Conservation (phyloP, 2,329 filamentous ascomycete species). For the Mycogone perniciosa region DNA sequence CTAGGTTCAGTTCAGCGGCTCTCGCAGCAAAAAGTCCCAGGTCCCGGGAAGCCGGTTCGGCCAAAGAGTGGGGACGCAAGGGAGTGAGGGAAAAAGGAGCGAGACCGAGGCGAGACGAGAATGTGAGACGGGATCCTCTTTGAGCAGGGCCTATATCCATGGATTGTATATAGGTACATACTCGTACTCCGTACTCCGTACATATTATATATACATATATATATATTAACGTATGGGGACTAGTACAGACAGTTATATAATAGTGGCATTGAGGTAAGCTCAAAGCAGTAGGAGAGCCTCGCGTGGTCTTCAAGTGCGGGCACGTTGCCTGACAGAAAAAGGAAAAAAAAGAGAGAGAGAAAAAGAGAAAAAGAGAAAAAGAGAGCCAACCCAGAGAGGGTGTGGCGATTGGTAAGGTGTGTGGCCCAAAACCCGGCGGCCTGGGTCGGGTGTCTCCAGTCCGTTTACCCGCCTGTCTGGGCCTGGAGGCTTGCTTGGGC, state of each 20-base stretch:
- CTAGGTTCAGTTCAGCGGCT: background rate
- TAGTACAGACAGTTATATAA: too few species aligned
- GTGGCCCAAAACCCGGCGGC: conserved; percentile 7
- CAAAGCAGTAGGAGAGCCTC: too few species aligned
- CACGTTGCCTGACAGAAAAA: background rate
- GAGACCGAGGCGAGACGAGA: background rate
- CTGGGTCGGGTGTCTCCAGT: conserved; percentile 7
- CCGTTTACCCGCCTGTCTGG: background rate
- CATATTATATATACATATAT: too few species aligned
- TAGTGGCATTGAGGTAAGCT: too few species aligned
- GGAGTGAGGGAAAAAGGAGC: background rate
- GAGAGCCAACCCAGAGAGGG: background rate
- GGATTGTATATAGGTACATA: too few species aligned
- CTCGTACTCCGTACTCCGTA: too few species aligned
- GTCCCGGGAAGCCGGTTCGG: conserved; percentile 17
- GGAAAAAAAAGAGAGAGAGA: background rate
- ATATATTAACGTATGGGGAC: too few species aligned
- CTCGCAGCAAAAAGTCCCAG: background rate
- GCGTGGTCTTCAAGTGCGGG: too few species aligned
- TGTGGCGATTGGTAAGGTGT: background rate
- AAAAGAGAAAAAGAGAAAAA: conserved; percentile 1
- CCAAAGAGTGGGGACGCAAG: background rate
- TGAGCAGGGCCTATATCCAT: too few species aligned
- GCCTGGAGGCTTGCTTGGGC: background rate
- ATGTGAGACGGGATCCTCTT: background rate